A percentile compares a stretch with the other conserved stretches of the same genome.
phyloP scores from a whole-genome alignment of 2,329 filamentous ascomycete genomes.

The Venturia carpophila region DNA sequence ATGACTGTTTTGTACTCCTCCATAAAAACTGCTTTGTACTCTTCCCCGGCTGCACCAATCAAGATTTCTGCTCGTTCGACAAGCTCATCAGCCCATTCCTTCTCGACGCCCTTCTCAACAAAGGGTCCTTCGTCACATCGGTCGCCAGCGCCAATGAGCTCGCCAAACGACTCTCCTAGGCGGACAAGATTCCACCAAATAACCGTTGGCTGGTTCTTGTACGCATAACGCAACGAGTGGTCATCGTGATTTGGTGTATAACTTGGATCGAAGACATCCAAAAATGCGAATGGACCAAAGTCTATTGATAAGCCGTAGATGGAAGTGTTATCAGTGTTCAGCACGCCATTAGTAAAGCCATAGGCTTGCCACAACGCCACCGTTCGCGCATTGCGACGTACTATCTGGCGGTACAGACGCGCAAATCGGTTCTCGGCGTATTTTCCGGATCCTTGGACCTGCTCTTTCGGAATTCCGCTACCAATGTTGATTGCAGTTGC shows the following conservation, averaged over 20 bases:
- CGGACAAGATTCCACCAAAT: conserved; percentile 99
- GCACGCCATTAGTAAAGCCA: conserved; percentile 97
- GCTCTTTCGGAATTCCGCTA: conserved; percentile 48
- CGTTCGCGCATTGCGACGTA: conserved; percentile 73
- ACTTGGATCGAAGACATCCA: conserved; percentile 89
- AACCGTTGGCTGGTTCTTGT: conserved; percentile 87
- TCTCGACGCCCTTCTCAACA: conserved; percentile 60
- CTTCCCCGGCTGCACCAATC: conserved; percentile 72
- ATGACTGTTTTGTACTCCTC: conserved; percentile 85
- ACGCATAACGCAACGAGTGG: conserved; percentile 75
- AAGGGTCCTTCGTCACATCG: conserved; percentile 66
- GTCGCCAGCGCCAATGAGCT: conserved; percentile 71
- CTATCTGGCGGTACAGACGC: conserved; percentile 79
- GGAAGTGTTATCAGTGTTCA: conserved; percentile 97
- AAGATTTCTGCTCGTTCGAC: conserved; percentile 73
- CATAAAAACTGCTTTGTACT: conserved; percentile 82
- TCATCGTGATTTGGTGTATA: conserved; percentile 99
- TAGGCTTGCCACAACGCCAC: conserved; percentile 96
- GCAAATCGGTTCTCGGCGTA: conserved; percentile 78
- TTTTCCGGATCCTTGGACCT: conserved; percentile 59
- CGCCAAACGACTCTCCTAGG: conserved; percentile 79
- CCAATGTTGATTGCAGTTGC: conserved; percentile 19
- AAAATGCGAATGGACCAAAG: conserved; percentile 94
- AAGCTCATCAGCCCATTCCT: conserved; percentile 61
- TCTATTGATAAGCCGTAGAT: conserved; percentile 84